Percentiles rank a stretch among this genome's conserved stretches.
Evolutionary conservation across 1,284 basidiomycete species (phyloP).

Genomic region (Wallemia mellicola): DNA sequence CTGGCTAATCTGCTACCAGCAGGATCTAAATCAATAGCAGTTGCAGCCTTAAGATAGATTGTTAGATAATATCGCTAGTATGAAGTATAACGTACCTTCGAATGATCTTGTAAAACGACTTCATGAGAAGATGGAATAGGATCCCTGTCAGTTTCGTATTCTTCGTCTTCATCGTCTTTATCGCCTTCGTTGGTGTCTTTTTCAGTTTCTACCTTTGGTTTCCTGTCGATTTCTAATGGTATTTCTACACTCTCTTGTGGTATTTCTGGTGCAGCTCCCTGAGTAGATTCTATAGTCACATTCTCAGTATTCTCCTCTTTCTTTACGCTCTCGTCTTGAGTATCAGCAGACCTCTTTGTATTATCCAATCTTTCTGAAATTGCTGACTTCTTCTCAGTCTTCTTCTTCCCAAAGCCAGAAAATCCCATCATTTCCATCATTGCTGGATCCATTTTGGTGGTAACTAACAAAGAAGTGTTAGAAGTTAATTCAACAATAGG

Average conservation of each 20-base stretch:
- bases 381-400: not conserved
- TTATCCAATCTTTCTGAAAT: not conserved
- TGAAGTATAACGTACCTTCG: slow-evolving; percentile 23
- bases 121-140: slow-evolving; percentile 30
- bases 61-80: not conserved
- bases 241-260: no score
- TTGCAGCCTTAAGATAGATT: slow-evolving; percentile 29
- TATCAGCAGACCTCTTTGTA: not conserved
- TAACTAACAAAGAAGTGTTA: no score
- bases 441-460: not conserved
- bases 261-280: no score
- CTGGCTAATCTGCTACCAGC: slow-evolving; percentile 71
- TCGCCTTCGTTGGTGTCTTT: slow-evolving; percentile 4
- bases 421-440: not conserved
- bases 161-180: slow-evolving; percentile 7
- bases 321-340: no score
- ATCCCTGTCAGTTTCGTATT: slow-evolving; percentile 14
- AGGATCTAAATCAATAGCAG: slow-evolving; percentile 66
- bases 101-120: slow-evolving; percentile 67
- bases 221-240: no score
- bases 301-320: no score
- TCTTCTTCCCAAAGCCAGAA: not conserved
- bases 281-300: no score
- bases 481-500: no score
- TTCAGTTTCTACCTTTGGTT: no score